Conservation (phyloP, 768 basidiomycete species). For the Mycena capillaripes region DNA sequence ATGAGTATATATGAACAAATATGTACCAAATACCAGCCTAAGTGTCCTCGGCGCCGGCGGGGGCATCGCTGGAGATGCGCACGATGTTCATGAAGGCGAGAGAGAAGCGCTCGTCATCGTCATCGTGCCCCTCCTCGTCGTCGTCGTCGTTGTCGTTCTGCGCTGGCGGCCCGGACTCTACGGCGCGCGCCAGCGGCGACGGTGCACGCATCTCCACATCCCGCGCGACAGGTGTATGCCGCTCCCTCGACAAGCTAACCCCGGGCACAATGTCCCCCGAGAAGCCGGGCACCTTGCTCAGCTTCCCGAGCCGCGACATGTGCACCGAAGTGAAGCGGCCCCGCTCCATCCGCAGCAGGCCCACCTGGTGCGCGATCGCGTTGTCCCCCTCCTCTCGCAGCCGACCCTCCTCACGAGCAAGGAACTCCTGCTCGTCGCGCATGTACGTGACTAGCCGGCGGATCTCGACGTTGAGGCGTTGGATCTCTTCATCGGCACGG, state of each 20-base stretch:
- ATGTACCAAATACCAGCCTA: neutral
- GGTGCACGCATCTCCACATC: neutral
- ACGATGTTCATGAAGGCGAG: neutral
- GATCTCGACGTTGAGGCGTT: neutral
- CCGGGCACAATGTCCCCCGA: neutral
- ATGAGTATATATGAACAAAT: neutral
- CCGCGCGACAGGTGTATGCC: neutral
- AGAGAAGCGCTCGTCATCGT: neutral
- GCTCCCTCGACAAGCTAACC: neutral
- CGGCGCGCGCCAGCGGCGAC: neutral
- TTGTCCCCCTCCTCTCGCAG: neutral
- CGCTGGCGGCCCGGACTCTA: neutral
- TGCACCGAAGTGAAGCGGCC: neutral
- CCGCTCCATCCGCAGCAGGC: neutral
- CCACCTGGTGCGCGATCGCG: neutral
- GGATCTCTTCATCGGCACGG: neutral
- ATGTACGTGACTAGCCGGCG: neutral
- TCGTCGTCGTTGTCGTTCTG: neutral
- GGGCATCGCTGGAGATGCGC: neutral
- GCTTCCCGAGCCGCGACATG: neutral
- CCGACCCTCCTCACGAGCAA: neutral
- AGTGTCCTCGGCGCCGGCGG: neutral
- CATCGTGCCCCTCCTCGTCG: neutral
- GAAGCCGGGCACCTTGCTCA: neutral
- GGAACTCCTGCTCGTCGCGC: neutral